Base-by-base conservation (phyloP, 108 stramenopile species). In the Aurantiochytrium sp. region DNA sequence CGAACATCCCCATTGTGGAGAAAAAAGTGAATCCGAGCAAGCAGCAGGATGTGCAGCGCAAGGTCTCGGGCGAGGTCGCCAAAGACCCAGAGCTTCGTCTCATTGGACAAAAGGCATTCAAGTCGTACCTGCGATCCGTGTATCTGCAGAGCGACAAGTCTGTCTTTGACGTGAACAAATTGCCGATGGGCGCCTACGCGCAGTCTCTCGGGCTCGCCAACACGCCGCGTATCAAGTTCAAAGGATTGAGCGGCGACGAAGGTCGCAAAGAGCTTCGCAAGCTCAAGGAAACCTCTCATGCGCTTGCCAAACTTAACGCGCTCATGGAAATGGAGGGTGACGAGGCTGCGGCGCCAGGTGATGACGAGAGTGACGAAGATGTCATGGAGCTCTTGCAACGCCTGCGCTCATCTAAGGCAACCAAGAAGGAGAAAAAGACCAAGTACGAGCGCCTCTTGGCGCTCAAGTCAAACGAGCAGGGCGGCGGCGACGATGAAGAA, bases 41-140 rank as follows among this genome's bases (percentile, higher is more conserved):
- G 91, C 95, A 97, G 6, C 93, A 97, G 19, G 72, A 96, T 76
- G 97, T 98, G 44, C 93, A 93, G n/a, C 93, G 94, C 87, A 93
- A 96, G 88, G 95, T 97, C 5, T 95, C 97, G 5, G 95, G 96
- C 0, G 90, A 97, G 83, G 95, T 98, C 35, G 97, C 97, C 4
- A 88, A 96, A 16, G 93, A 97, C 72, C 87, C 92, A 1, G 90
- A 96, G 47, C 88, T 96, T 87, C 93, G 95, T 64, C 64, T 92
- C 43, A 43, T 96, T 58, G 97, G 97, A 0, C 96, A 97, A 90
- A 96, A 96, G 59, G 97, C 98, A 16, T 99, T 98, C 87, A 92
- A 93, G 73, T 95, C 96, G 0, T 99, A 99, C 83, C 87, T 98
- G 19, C 94, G 98, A 6, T 96, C 95, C 29, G 91, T 99, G 47